Percentiles rank a stretch among this genome's conserved stretches.
phyloP scores from a whole-genome alignment of 75 land plant species.

The Pseudotsuga menziesii region DNA sequence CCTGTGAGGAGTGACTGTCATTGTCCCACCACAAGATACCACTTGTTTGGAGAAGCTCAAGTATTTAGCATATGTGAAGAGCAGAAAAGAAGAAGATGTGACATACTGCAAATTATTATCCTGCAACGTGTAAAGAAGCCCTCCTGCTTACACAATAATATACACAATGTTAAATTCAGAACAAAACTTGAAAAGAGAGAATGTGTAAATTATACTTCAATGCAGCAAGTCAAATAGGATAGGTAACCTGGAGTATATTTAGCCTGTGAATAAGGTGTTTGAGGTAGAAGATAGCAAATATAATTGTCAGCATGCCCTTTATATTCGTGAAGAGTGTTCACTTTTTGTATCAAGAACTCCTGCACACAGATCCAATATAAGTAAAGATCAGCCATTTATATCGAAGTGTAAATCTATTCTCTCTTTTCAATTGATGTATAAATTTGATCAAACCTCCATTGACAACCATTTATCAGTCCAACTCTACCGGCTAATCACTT shows the following conservation, averaged over 20 bases:
- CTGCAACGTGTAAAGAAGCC: constrained; percentile 55
- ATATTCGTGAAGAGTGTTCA: constrained; percentile 15
- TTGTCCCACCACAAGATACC: constrained; percentile 55
- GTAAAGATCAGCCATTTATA: neutral
- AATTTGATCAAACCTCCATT: no score
- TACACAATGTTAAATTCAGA: neutral
- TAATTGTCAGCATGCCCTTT: constrained; percentile 48
- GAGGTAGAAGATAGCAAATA: constrained; percentile 59
- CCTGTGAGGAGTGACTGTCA: constrained; percentile 10
- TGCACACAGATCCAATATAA: constrained; percentile 5
- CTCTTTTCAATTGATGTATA: no score
- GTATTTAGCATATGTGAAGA: constrained; percentile 74
- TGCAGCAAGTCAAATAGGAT: neutral
- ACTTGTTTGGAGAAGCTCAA: constrained; percentile 36
- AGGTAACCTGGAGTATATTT: constrained; percentile 61
- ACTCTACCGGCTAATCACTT: no score
- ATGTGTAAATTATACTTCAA: neutral
- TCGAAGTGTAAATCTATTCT: no score
- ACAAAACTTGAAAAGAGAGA: neutral
- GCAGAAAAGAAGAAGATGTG: constrained; percentile 74
- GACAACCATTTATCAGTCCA: no score
- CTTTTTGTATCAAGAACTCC: constrained; percentile 27
- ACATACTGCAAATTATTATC: constrained; percentile 82
- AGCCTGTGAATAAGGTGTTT: constrained; percentile 28
- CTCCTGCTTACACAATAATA: constrained; percentile 40